phyloP scores from a whole-genome alignment of 805 yeast species.

The Candida yuanshanica region DNA sequence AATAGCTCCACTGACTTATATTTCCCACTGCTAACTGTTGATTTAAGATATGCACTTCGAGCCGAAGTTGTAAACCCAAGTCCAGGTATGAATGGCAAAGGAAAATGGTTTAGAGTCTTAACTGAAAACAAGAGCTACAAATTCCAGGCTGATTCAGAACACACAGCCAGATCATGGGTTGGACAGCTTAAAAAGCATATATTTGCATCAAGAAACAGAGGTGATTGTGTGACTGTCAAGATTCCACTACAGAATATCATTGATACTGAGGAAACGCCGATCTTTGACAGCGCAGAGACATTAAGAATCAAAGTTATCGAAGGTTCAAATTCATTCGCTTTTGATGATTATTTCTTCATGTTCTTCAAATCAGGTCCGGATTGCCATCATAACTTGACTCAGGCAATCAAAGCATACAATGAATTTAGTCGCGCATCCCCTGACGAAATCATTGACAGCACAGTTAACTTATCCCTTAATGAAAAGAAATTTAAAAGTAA shows the following conservation, averaged over 20 bases:
- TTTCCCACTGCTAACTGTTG: slow-evolving; percentile 74
- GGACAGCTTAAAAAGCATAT: slow-evolving; percentile 67
- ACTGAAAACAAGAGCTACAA: slow-evolving; percentile 54
- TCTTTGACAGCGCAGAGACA: slow-evolving; percentile 52
- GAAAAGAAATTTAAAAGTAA: not conserved
- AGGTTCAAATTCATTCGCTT: slow-evolving; percentile 42
- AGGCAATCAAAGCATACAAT: slow-evolving; percentile 29
- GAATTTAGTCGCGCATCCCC: slow-evolving; percentile 1
- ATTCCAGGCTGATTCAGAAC: slow-evolving; percentile 68
- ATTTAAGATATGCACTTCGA: slow-evolving; percentile 54
- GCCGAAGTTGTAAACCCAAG: slow-evolving; percentile 43
- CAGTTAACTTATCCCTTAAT: slow-evolving; percentile 1
- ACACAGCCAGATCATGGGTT: slow-evolving; percentile 77
- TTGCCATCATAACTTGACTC: slow-evolving; percentile 35
- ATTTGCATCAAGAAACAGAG: slow-evolving; percentile 65
- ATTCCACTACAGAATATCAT: slow-evolving; percentile 68
- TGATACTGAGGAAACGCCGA: slow-evolving; percentile 50
- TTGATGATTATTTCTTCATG: slow-evolving; percentile 68
- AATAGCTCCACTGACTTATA: slow-evolving; percentile 72
- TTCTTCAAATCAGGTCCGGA: slow-evolving; percentile 51
- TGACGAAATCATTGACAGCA: slow-evolving; percentile 11
- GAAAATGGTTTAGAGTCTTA: slow-evolving; percentile 50
- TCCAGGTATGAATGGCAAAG: slow-evolving; percentile 5
- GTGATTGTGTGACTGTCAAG: slow-evolving; percentile 68
- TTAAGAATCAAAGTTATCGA: slow-evolving; percentile 59